phyloP scores from a whole-genome alignment of 1,139 yeast genomes.

The Wickerhamomyces sp. region DNA sequence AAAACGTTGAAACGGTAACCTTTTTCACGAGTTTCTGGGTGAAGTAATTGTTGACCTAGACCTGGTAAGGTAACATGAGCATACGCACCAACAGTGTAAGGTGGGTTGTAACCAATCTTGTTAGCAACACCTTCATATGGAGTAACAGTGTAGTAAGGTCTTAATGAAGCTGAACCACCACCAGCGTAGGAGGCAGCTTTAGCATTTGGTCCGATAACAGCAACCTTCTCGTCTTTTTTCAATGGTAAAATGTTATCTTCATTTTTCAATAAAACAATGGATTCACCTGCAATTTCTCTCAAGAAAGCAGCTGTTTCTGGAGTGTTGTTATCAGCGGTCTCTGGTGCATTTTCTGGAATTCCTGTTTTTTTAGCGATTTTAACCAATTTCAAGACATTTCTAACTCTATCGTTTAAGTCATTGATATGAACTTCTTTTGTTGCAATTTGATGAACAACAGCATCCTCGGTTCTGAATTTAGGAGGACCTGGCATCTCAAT shows the following conservation, averaged over 20 bases:
- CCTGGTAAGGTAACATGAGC: constrained; percentile 31
- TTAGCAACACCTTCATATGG: constrained; percentile 40
- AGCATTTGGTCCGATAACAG: constrained; percentile 51
- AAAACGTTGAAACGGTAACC: constrained; percentile 42
- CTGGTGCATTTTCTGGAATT: constrained; percentile 32
- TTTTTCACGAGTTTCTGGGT: constrained; percentile 33
- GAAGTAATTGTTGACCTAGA: constrained; percentile 26
- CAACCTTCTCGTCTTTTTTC: constrained; percentile 34
- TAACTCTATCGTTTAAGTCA: constrained; percentile 37
- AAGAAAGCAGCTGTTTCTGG: constrained; percentile 40
- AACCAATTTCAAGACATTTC: constrained; percentile 42
- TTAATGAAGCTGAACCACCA: constrained; percentile 50
- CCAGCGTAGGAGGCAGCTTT: constrained; percentile 41
- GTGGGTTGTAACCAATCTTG: constrained; percentile 28
- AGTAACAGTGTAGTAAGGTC: constrained; percentile 41
- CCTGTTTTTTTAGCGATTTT: constrained; percentile 40
- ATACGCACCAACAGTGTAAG: constrained; percentile 35
- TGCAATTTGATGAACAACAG: constrained; percentile 36
- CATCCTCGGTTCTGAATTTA: constrained; percentile 38
- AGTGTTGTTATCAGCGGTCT: constrained; percentile 35
- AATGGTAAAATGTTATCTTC: constrained; percentile 41
- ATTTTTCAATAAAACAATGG: constrained; percentile 52
- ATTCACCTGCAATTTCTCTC: constrained; percentile 46
- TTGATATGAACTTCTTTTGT: constrained; percentile 27
- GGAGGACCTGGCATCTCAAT: constrained; percentile 65